phyloP scores from a whole-genome alignment of 2,329 filamentous ascomycete genomes.

The Sporothrix dimorphospora region DNA sequence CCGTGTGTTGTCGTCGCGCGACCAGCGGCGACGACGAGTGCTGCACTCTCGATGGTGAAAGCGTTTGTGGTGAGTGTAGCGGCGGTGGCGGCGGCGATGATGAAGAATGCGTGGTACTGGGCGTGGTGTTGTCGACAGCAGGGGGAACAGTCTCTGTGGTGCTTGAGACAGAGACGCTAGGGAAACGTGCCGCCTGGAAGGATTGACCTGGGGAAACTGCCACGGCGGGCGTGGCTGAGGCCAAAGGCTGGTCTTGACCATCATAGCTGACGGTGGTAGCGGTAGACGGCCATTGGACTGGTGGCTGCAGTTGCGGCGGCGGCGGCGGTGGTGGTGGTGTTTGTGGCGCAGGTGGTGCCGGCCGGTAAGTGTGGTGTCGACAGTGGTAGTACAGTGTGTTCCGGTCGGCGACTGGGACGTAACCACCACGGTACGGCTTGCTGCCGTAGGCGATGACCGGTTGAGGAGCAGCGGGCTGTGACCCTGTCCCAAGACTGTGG shows the following conservation, averaged over 20 bases:
- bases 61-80: not conserved
- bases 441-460: constrained; percentile 6
- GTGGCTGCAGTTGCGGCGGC: not conserved
- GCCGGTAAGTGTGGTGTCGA: not conserved
- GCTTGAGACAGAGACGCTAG: no score
- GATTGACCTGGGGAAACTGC: not conserved
- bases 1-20: not conserved
- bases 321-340: not conserved
- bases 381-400: no score
- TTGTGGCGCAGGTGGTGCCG: not conserved
- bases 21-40: not conserved
- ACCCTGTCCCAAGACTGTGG: not conserved
- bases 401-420: not conserved
- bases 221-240: not conserved
- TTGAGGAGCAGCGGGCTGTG: no score
- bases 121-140: no score
- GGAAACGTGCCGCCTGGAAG: no score
- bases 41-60: not conserved
- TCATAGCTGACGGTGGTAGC: not conserved
- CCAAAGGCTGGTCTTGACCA: not conserved
- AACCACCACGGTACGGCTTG: not conserved
- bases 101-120: no score
- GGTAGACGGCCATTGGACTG: not conserved
- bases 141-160: no score
- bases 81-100: not conserved